phyloP scores from a whole-genome alignment of 371 early-diverging fungal genomes.

The Batrachochytrium dendrobatidis region DNA sequence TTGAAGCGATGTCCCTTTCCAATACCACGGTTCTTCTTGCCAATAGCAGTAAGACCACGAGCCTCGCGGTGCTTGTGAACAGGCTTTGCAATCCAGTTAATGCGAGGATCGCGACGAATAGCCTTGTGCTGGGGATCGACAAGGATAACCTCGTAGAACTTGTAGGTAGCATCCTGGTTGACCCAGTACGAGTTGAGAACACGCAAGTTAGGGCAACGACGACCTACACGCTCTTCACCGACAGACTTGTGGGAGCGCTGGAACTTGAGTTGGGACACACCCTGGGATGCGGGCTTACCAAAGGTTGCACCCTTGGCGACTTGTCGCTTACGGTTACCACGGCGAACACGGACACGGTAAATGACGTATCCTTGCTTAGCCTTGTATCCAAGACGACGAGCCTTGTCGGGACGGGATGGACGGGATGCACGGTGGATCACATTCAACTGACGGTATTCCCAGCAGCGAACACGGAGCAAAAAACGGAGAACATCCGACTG shows the following conservation, averaged over 20 bases:
- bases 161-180: constrained; percentile 94
- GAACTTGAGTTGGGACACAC: constrained; percentile 96
- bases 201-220: constrained; percentile 89
- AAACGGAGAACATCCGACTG: constrained; percentile 98
- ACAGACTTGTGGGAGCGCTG: constrained; percentile 85
- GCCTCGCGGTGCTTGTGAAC: constrained; percentile 98
- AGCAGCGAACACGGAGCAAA: constrained; percentile 94
- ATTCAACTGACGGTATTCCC: constrained; percentile 98
- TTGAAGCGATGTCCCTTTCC: constrained; percentile 98
- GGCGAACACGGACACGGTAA: constrained; percentile 96
- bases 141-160: constrained; percentile 98
- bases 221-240: constrained; percentile 97
- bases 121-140: constrained; percentile 96
- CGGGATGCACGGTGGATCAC: constrained; percentile 96
- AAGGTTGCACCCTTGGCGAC: constrained; percentile 94
- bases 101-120: constrained; percentile 95
- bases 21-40: constrained; percentile 95
- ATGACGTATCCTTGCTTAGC: constrained; percentile 98
- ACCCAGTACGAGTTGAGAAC: constrained; percentile 99
- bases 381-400: constrained; percentile 98
- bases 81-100: constrained; percentile 97
- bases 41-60: constrained; percentile 95
- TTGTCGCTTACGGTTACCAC: constrained; percentile 96
- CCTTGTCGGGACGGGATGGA: constrained; percentile 98
- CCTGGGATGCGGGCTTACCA: constrained; percentile 97